Base-by-base conservation (phyloP, 768 basidiomycete genomes). In the Cyathus striatus region DNA sequence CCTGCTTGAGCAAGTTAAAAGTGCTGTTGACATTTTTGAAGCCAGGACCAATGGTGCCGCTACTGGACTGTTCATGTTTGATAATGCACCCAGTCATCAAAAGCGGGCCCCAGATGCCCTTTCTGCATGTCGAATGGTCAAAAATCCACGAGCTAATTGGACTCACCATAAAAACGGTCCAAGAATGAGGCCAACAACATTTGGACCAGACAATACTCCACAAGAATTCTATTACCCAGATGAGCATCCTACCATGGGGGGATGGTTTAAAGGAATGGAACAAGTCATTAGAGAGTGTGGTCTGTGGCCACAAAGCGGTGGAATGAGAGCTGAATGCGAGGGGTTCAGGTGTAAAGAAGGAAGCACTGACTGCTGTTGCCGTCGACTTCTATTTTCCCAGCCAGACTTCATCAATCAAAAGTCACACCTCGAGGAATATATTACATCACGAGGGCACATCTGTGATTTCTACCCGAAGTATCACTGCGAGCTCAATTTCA, bases 231-330 rank as follows among this genome's bases (percentile, higher is more conserved):
- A 66, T 43, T 65, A 47, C 44, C 54, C 57, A 0, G 46, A 46
- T 0, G 51, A 60, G 25, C 42, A 67, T 40, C 21, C 38, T 10
- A 26, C 40, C 3, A 20, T 9, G 22, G 39, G 53, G 5, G 57
- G 65, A 1, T 20, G 47, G 5, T 68, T 66, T 51, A 66, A 68
- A 43, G 66, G 65, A 18, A 68, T 64, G 59, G 55, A 45, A 10
- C 18, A 23, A 0, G 53, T 64, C 32, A 48, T 64, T 12, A 7
- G 47, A 16, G 60, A 45, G 38, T 52, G 13, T 45, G 62, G 25
- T 23, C 38, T 38, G 49, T 18, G 56, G 51, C 51, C 50, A 45
- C 42, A 27, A 45, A n/a, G n/a, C n/a, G 58, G 3, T 43, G 42
- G 6, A 50, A 49, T 3, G 38, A 63, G 38, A 62, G 62, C 45